Evolutionary conservation across 2,329 filamentous ascomycete species (phyloP).

Genomic region (Zymoseptoria tritici): DNA sequence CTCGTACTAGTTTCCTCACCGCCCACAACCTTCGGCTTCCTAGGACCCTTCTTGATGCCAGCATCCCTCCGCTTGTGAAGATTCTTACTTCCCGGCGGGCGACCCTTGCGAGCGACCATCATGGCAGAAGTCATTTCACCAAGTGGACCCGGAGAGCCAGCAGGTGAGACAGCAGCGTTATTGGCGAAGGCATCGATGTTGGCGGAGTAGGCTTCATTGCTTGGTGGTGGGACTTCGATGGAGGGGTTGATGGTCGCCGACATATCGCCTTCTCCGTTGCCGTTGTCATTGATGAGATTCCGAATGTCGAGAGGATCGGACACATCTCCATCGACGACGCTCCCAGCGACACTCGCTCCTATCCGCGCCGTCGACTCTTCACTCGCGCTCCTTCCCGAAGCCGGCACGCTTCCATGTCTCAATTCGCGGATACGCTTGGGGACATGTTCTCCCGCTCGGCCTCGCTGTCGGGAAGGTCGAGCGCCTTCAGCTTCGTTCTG

Average conservation of each 20-base stretch:
- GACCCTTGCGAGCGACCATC: constrained; percentile 25
- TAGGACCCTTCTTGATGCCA: constrained; percentile 43
- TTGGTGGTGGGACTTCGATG: background rate
- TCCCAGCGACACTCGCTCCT: background rate
- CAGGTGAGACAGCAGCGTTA: background rate
- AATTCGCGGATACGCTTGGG: constrained; percentile 42
- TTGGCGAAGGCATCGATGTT: background rate
- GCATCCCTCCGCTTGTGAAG: constrained; percentile 39
- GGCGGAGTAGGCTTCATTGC: background rate
- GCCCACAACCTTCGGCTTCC: constrained; percentile 21
- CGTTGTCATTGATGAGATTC: background rate
- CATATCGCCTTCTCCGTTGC: background rate
- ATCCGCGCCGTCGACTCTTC: constrained; percentile 5
- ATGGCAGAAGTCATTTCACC: background rate
- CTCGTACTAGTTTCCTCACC: background rate
- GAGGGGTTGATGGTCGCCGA: background rate
- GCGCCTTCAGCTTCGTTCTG: constrained; percentile 9
- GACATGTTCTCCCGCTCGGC: constrained; percentile 26
- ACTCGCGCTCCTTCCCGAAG: constrained; percentile 12
- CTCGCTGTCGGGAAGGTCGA: constrained; percentile 4
- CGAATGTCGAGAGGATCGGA: background rate
- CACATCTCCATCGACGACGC: background rate
- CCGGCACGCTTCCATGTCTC: constrained; percentile 33
- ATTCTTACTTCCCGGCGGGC: constrained; percentile 42
- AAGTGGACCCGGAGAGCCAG: background rate